A percentile compares a stretch with the other conserved stretches of the same genome.
Conservation (phyloP, 176 grass and related monocot species). For the maize (Zea mays) region Zm-B73-REFERENCE-NAM-5.0 NC_050098.1:213636501-213637000, state of each 20-base stretch:
- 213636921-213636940: not conserved
- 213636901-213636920: too few relatives aligned
- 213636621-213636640: slow-evolving; percentile 97
- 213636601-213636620: slow-evolving; percentile 83
- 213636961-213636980: not conserved
- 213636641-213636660: slow-evolving; percentile 64
- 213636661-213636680: not conserved
- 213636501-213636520: not conserved
- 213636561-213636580: slow-evolving; percentile 60
- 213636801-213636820: too few relatives aligned
- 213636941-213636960: not conserved
- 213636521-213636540: slow-evolving; percentile 26
- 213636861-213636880: too few relatives aligned
- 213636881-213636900: too few relatives aligned
- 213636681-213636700: slow-evolving; percentile 6
- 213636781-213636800: too few relatives aligned
- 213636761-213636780: not conserved
- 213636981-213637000: not conserved
- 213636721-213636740: not conserved
- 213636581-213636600: slow-evolving; percentile 65
- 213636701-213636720: not conserved
- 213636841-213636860: too few relatives aligned
- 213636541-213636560: slow-evolving; percentile 39
- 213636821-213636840: too few relatives aligned
- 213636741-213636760: not conserved